Percentiles rank a stretch among this genome's conserved stretches.
phyloP scores from a whole-genome alignment of 2,329 filamentous ascomycete genomes.

The Periconia sp. region DNA sequence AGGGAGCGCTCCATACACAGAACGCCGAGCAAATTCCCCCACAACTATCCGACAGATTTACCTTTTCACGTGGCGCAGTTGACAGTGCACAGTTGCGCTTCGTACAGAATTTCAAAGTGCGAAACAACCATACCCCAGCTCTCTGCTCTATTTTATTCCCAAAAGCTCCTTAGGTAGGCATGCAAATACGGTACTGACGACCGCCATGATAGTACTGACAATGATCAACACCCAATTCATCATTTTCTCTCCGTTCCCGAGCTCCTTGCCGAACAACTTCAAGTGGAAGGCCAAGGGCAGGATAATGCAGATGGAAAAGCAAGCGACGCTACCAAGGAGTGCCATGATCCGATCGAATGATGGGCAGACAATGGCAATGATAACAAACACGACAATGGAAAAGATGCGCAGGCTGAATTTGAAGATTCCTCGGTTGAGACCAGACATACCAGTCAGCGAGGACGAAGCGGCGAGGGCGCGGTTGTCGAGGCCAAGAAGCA shows the following conservation, averaged over 20 bases:
- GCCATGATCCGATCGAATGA: slow-evolving; percentile 90
- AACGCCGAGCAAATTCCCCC: too few species aligned
- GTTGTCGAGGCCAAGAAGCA: slow-evolving; percentile 72
- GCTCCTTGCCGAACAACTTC: slow-evolving; percentile 79
- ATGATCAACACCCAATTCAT: slow-evolving; percentile 70
- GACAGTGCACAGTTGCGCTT: too few species aligned
- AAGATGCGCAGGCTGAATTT: slow-evolving; percentile 66
- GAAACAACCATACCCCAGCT: too few species aligned
- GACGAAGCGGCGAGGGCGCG: slow-evolving; percentile 55
- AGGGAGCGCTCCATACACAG: too few species aligned
- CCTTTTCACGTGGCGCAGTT: too few species aligned
- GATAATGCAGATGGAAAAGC: slow-evolving; percentile 93
- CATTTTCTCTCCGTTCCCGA: slow-evolving; percentile 63
- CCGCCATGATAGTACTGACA: slow-evolving; percentile 68
- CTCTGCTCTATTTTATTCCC: slow-evolving; percentile 42
- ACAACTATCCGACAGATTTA: too few species aligned
- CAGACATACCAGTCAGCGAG: slow-evolving; percentile 55
- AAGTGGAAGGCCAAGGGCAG: slow-evolving; percentile 87
- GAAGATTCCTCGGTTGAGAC: slow-evolving; percentile 58
- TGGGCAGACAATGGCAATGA: slow-evolving; percentile 73
- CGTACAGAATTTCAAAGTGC: too few species aligned
- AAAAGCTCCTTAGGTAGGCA: slow-evolving; percentile 80
- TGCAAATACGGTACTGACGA: slow-evolving; percentile 82
- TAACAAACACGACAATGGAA: slow-evolving; percentile 70
- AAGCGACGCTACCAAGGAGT: slow-evolving; percentile 84